Evolutionary conservation across 2,329 filamentous ascomycete genomes (phyloP).

Genomic region (Colletotrichum camelliae): DNA sequence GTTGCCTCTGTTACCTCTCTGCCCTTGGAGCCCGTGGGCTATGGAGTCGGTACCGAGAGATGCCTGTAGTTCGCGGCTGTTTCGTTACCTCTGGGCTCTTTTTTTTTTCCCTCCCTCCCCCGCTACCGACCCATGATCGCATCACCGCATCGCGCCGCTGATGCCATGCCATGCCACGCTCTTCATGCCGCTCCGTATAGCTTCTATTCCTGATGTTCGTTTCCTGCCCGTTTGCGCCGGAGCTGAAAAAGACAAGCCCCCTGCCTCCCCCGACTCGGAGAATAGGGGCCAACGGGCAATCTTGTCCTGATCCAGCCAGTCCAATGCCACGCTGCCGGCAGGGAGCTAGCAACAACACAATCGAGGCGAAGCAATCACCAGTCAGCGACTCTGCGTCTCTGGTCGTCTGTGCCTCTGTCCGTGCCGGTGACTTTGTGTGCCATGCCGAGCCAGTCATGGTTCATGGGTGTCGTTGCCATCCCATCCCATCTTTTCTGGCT

Average conservation of each 20-base stretch:
- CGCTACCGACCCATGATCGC: constrained; percentile 10
- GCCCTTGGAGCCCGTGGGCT: background rate
- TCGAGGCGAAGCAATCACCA: constrained; percentile 22
- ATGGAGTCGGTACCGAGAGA: background rate
- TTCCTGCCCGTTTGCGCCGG: background rate
- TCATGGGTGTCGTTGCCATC: constrained; percentile 1
- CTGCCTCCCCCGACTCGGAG: background rate
- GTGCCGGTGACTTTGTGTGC: constrained; percentile 1
- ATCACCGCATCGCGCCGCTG: constrained; percentile 14
- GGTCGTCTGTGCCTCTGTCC: constrained; percentile 14
- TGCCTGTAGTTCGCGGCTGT: background rate
- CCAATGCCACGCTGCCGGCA: constrained; percentile 5
- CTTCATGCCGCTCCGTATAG: background rate
- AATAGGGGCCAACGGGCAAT: background rate
- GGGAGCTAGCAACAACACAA: constrained; percentile 16
- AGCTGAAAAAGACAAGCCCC: background rate
- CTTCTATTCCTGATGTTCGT: constrained; percentile 6
- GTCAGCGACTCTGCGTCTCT: constrained; percentile 5
- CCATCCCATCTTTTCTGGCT: background rate
- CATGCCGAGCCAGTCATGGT: constrained; percentile 5
- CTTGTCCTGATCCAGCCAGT: constrained; percentile 4
- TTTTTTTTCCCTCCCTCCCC: background rate
- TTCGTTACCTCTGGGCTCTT: background rate
- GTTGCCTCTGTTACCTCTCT: constrained; percentile 14
- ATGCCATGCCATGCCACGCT: constrained; percentile 12